Conservation (phyloP, 257 asterid species). For the Solanum tarijense region DNA sequence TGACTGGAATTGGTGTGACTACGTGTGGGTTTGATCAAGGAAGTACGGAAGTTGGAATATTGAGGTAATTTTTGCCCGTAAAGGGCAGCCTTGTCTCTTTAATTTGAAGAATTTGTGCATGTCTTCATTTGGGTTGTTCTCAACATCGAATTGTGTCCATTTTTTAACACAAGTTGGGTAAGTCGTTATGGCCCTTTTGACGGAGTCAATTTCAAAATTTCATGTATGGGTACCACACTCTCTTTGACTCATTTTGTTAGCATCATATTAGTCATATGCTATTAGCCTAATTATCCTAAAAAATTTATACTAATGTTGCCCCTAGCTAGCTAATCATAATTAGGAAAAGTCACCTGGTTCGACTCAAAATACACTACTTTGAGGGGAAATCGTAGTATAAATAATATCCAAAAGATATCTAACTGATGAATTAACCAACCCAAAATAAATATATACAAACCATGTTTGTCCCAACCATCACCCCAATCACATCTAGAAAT, state of each 20-base stretch:
- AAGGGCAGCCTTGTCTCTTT: background rate
- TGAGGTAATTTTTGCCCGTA: background rate
- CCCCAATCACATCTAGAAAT: too few relatives aligned
- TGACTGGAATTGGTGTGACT: background rate
- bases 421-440: background rate
- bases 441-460: too few relatives aligned
- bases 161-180: background rate
- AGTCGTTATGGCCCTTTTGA: background rate
- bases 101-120: background rate
- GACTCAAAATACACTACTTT: background rate
- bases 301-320: background rate
- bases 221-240: too few relatives aligned
- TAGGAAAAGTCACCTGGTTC: background rate
- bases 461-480: too few relatives aligned
- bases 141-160: background rate
- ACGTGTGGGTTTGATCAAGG: too few relatives aligned
- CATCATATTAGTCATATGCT: background rate
- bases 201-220: too few relatives aligned
- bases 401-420: too few relatives aligned
- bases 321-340: background rate
- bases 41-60: too few relatives aligned
- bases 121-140: background rate
- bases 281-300: too few relatives aligned
- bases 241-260: background rate
- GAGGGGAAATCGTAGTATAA: background rate